Evolutionary conservation across 805 yeast species (phyloP), one percentile per base, ranked within the genome.

Genomic region (Candida orba): DNA sequence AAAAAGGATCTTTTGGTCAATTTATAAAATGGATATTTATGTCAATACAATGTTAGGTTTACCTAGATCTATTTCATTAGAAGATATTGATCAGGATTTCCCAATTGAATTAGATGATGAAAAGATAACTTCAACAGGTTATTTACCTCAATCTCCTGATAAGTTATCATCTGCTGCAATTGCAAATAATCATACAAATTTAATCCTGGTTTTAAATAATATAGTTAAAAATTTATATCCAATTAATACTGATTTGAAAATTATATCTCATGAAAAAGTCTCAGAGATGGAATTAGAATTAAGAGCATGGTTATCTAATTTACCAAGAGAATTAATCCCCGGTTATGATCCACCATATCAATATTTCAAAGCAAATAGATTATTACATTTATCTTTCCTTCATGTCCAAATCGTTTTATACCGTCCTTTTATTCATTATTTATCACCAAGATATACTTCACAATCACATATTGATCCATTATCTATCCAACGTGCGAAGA

Each of bases 51-150:
- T 89, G 67, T 60, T 90, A 50, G 96, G 96, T 2, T 68, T 89
- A 40, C 97, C 97, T 1, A 68, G 87, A 45, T 76, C 89, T 2
- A 75, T 88, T 15, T 68, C 77, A 39, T 84, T 81, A 48, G 85
- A 81, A 49, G 95, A 87, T 52, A 80, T 86, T 50, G 95, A 89
- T 63, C 96, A 89, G 60, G 90, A 83, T 40, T 69, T 87, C 50
- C 96, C 96, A 1, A 65, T 75, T 30, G 95, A 88, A 56, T 66
- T 87, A 31, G 96, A 88, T 56, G 96, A 89, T 63, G 95, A 87
- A 53, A 82, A 82, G 56, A 81, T 89, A 44, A 85, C 93, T 1
- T 75, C 78, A 36, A 69, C 67, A n/a, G 80, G 78, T 1, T 79
- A 80, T 50, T 52, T 67, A 17, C 65, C 54, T 58, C 79, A 58